Base-by-base conservation (phyloP, 441 rosid species). In the Pelargonium australe region DNA sequence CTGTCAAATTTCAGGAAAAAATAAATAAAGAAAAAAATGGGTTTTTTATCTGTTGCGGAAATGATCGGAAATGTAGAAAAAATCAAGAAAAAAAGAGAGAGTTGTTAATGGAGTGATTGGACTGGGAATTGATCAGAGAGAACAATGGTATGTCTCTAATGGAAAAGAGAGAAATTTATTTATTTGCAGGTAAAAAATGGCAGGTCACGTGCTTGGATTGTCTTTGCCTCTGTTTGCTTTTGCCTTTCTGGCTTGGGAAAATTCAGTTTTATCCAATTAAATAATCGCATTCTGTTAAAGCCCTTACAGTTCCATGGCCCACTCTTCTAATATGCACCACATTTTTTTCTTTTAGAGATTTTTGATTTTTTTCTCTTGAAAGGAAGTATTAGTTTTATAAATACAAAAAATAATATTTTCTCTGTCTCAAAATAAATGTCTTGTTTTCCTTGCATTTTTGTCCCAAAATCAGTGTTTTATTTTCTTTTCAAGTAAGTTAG, bases 151-250 rank as follows among this genome's bases (percentile, higher is more conserved):
- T 14, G 55, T 37, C 41, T 37, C 41, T 37, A 37, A 37, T 37
- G 41, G 41, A 37, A 37, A 49, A 49, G 55, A 53, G 17, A 14
- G 19, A 53, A 53, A 53, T 13, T 37, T 2, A 37, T 37, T 37
- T 5, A 37, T 37, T 37, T 37, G 41, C 41, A 37, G 41, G 41
- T 37, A 11, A n/a, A 53, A 53, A 14, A 14, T 14, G 8, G 58
- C 60, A 53, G 60, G 60, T 53, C 60, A 53, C 60, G 60, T 53
- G 60, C 17, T 53, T 53, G 60, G 60, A n/a, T 53, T 53, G 60
- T 53, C 60, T 53, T 53, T 53, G 60, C 20, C 60, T n/a, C 17
- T 53, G 60, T 53, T 53, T n/a, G 7, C 60, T 53, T 13, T 53
- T 53, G 60, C 60, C 17, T 53, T 14, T n/a, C 60, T 14, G 41